These are phyloP conservation scores for Rhododendron henanense DNA, from an alignment of 148 eudicot genomes.

Conservation along the genomic window DNA sequence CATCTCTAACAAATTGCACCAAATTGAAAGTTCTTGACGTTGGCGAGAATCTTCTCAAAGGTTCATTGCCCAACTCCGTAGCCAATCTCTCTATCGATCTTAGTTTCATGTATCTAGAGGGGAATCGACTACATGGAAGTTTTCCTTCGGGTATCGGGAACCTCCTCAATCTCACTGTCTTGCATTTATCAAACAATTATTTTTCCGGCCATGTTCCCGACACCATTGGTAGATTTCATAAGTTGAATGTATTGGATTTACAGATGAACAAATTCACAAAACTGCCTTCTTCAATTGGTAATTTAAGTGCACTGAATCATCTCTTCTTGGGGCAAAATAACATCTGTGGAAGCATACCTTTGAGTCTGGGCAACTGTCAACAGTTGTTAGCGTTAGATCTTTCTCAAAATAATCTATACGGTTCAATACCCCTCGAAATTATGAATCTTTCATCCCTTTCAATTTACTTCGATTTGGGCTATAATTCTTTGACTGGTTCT, in stretches of 20 bases:
- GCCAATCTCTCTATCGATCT: not conserved
- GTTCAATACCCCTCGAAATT: not conserved
- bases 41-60: not conserved
- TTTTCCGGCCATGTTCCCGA: not conserved
- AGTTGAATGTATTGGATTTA: too few relatives aligned
- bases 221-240: not conserved
- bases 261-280: not conserved
- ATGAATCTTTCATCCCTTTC: not conserved
- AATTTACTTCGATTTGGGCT: not conserved
- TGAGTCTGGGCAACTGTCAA: too few relatives aligned
- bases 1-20: too few relatives aligned
- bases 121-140: not conserved
- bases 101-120: fast-evolving
- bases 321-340: too few relatives aligned
- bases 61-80: not conserved
- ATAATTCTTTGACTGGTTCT: not conserved
- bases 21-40: too few relatives aligned
- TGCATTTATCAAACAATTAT: fast-evolving
- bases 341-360: too few relatives aligned
- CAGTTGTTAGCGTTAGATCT: too few relatives aligned
- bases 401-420: too few relatives aligned
- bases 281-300: too few relatives aligned
- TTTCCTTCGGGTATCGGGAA: not conserved
- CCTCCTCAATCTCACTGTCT: not conserved
- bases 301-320: too few relatives aligned